Evolutionary conservation across 805 yeast genomes (phyloP).

Genomic region (Pichia californica): DNA sequence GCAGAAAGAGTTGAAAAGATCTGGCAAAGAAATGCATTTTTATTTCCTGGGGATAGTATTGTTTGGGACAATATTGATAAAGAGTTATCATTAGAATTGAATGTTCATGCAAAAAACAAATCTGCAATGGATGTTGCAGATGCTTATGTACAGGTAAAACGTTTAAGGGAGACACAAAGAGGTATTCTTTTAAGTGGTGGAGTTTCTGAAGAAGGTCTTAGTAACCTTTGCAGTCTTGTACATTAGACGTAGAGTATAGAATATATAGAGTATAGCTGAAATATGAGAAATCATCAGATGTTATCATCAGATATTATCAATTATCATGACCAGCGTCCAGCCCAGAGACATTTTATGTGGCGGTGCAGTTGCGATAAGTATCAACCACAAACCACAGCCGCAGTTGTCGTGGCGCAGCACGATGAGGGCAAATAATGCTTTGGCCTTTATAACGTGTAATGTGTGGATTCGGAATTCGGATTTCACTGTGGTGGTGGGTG

Average conservation of each 20-base stretch:
- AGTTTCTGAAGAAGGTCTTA: neutral
- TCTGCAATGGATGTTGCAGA: constrained; percentile 46
- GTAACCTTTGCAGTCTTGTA: neutral
- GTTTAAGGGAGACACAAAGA: constrained; percentile 54
- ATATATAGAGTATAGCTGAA: too few relatives aligned
- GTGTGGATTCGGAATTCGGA: too few relatives aligned
- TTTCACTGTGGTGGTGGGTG: too few relatives aligned
- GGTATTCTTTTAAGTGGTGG: constrained; percentile 47
- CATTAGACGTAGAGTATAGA: neutral
- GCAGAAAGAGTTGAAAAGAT: constrained; percentile 16
- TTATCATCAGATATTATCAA: too few relatives aligned
- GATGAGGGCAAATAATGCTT: too few relatives aligned
- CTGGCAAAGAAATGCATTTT: constrained; percentile 67
- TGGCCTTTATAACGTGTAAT: too few relatives aligned
- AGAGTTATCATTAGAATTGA: constrained; percentile 52
- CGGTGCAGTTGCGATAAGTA: too few relatives aligned
- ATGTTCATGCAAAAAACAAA: constrained; percentile 43
- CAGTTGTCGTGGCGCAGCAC: too few relatives aligned
- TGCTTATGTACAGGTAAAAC: constrained; percentile 43
- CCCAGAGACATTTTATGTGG: too few relatives aligned
- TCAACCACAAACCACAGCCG: too few relatives aligned
- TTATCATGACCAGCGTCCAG: too few relatives aligned
- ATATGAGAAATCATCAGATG: too few relatives aligned
- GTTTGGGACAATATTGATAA: constrained; percentile 66
- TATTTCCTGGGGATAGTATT: constrained; percentile 63